Evolutionary conservation across 768 basidiomycete species (phyloP).

Genomic region (Phanerochaete sordida): DNA sequence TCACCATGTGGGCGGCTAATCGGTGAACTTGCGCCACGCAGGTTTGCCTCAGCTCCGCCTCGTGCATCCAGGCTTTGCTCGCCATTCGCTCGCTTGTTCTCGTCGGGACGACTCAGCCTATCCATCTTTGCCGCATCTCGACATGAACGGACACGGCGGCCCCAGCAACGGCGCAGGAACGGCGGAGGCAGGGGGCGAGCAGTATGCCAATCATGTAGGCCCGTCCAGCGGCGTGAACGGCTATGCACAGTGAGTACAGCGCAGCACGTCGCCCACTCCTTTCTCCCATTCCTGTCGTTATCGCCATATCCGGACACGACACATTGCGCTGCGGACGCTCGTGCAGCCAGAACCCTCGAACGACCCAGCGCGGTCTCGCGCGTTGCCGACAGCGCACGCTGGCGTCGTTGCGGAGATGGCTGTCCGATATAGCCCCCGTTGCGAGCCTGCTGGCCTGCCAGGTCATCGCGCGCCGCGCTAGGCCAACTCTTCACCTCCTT

Average conservation of each 20-base stretch:
- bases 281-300: neutral
- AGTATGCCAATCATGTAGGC: slow-evolving; percentile 32
- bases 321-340: neutral
- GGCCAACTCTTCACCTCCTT: neutral
- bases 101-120: neutral
- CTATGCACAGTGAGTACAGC: slow-evolving; percentile 51
- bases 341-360: neutral
- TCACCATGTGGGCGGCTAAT: neutral
- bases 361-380: neutral
- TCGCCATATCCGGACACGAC: neutral
- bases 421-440: neutral
- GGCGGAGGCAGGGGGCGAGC: slow-evolving; percentile 17
- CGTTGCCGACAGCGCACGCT: neutral
- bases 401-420: neutral
- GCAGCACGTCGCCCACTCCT: neutral
- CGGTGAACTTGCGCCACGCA: slow-evolving; percentile 1
- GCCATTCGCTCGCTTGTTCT: neutral
- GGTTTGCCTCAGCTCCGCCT: neutral
- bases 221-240: slow-evolving; percentile 43
- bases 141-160: slow-evolving; percentile 49
- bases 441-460: neutral
- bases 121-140: neutral
- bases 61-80: neutral
- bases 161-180: slow-evolving; percentile 43
- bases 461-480: neutral